These are phyloP conservation scores for Cutaneotrichosporon sp. DNA, from an alignment of 1,284 basidiomycete genomes.

Conservation along the genomic window DNA sequence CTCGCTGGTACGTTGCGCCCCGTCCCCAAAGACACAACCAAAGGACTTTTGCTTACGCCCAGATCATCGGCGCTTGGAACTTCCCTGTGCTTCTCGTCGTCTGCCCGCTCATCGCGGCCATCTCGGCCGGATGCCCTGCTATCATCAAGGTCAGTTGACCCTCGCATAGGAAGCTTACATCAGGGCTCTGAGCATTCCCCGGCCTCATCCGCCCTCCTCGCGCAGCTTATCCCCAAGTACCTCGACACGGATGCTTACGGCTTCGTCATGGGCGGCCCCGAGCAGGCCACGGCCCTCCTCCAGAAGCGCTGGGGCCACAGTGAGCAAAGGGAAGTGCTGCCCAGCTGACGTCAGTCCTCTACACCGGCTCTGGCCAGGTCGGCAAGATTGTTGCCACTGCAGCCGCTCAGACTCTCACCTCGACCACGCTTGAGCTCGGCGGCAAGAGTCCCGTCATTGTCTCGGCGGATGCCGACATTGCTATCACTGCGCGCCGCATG, in stretches of 20 bases:
- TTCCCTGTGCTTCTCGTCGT: slow-evolving; percentile 60
- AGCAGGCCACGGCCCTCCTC: slow-evolving; percentile 73
- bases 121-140: slow-evolving; percentile 74
- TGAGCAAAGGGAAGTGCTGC: slow-evolving; percentile 51
- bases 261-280: slow-evolving; percentile 72
- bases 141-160: slow-evolving; percentile 61
- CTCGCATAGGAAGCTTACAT: slow-evolving; percentile 13
- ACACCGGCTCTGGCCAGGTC: slow-evolving; percentile 68
- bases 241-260: slow-evolving; percentile 70
- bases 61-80: slow-evolving; percentile 56
- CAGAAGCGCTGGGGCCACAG: slow-evolving; percentile 84
- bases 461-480: slow-evolving; percentile 61
- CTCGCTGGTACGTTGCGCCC: slow-evolving; percentile 58
- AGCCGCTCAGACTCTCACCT: slow-evolving; percentile 81
- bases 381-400: slow-evolving; percentile 76
- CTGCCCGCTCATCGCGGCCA: slow-evolving; percentile 66
- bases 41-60: slow-evolving; percentile 17
- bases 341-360: slow-evolving; percentile 59
- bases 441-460: slow-evolving; percentile 83
- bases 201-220: slow-evolving; percentile 64
- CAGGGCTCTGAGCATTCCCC: slow-evolving; percentile 74
- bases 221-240: slow-evolving; percentile 75
- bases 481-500: slow-evolving; percentile 54
- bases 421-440: slow-evolving; percentile 73
- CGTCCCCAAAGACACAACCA: neutral